phyloP scores from a whole-genome alignment of 1,284 basidiomycete genomes.

The Cutaneotrichosporon sp. region DNA sequence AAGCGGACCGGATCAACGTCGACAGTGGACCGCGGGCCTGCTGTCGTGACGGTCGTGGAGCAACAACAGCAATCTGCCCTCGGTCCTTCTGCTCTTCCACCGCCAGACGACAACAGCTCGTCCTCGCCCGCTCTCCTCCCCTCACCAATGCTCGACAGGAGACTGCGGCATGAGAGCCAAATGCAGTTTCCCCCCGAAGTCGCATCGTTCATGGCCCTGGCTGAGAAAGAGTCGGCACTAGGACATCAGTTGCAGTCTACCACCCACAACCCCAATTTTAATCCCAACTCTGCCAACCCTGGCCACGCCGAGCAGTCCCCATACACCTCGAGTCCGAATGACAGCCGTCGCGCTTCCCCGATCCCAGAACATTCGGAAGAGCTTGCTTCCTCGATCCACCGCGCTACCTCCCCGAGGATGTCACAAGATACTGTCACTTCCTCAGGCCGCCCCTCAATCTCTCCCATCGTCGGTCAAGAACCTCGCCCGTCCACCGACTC shows the following conservation, averaged over 20 bases:
- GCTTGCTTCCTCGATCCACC: neutral
- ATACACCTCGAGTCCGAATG: conserved; percentile 10
- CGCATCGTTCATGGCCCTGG: conserved; percentile 39
- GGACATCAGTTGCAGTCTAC: neutral
- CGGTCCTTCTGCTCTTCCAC: conserved; percentile 10
- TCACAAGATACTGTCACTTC: conserved; percentile 26
- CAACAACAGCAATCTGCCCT: conserved; percentile 2
- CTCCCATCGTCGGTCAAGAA: conserved; percentile 1
- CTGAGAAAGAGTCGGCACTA: conserved; percentile 18
- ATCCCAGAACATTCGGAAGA: conserved; percentile 14
- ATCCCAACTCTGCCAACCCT: neutral
- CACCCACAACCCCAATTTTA: too few species aligned
- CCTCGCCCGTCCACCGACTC: conserved; percentile 13
- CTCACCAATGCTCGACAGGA: conserved; percentile 34
- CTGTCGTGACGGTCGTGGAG: conserved; percentile 3
- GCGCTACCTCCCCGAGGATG: conserved; percentile 10
- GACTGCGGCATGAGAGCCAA: conserved; percentile 34
- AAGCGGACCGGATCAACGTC: neutral
- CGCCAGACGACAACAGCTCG: conserved; percentile 2
- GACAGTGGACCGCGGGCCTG: neutral
- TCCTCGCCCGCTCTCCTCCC: conserved; percentile 27
- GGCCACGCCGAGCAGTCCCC: conserved; percentile 1
- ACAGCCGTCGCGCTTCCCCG: conserved; percentile 15
- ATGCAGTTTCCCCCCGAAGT: conserved; percentile 44
- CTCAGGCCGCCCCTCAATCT: conserved; percentile 5